These are phyloP conservation scores for Exutisphaerella laricina DNA, from an alignment of 2,329 filamentous ascomycete genomes.

Conservation along the genomic window DNA sequence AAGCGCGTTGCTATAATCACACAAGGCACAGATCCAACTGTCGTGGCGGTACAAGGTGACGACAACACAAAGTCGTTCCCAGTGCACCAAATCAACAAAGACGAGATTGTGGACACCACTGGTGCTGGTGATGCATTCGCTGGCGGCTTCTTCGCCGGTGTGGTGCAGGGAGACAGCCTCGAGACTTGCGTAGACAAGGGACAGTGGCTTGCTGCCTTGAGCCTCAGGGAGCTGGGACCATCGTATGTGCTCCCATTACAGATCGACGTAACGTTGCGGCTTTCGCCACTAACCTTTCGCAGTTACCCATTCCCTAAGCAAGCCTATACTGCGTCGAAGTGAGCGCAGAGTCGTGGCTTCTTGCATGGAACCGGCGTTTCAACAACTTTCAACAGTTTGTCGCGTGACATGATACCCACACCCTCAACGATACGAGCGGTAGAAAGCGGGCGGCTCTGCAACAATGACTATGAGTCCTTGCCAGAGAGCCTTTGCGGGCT, in stretches of 20 bases:
- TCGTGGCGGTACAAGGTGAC: conserved; percentile 64
- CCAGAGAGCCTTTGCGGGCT: no score
- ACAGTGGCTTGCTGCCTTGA: conserved; percentile 90
- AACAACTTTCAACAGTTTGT: conserved; percentile 30
- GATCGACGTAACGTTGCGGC: not conserved
- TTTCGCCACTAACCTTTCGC: conserved; percentile 2
- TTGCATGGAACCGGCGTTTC: conserved; percentile 24
- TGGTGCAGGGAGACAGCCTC: conserved; percentile 77
- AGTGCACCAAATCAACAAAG: conserved; percentile 70
- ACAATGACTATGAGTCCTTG: no score
- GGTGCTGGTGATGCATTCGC: conserved; percentile 95
- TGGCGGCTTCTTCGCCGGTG: conserved; percentile 83
- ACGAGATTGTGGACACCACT: conserved; percentile 90
- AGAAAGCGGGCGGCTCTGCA: conserved; percentile 10
- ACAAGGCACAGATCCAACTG: conserved; percentile 85
- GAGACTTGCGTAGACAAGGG: conserved; percentile 81
- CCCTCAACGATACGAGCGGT: conserved; percentile 27
- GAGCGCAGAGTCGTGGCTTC: not conserved
- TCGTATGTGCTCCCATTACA: conserved; percentile 60
- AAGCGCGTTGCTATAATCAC: conserved; percentile 87
- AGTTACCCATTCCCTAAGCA: conserved; percentile 37
- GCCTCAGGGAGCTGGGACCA: conserved; percentile 91
- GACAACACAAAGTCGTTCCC: conserved; percentile 65
- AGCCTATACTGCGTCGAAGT: conserved; percentile 30
- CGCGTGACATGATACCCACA: conserved; percentile 26